Base-by-base conservation (phyloP, 139 green algal genomes). In the Astrephomene gubernaculifera region DNA sequence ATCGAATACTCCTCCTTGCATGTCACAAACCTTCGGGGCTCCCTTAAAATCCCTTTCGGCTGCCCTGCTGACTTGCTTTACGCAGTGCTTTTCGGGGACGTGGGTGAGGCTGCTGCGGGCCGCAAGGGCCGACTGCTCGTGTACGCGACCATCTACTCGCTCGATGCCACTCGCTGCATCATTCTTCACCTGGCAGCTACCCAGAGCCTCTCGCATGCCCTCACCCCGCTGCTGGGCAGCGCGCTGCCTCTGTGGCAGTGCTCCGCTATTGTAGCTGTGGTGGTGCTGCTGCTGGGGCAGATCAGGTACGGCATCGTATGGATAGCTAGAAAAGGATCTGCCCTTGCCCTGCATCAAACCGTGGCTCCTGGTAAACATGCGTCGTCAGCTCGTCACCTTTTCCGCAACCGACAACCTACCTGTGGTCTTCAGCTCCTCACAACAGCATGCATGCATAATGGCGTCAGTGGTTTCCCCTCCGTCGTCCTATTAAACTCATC, bases 141-240 rank as follows among this genome's bases (percentile, higher is more conserved):
- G 2, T 92, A 93, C 79, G 7, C 68, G 33, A 89, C 90, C 63
- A 89, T 94, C 35, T 94, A 93, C 69, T 82, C 74, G 17, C 65
- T 93, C 38, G 89, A 94, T 31, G 91, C 89, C 25, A 93, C 91
- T 0, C 91, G 89, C 33, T 93, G 89, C 57, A 85, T 94, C 45
- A 93, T 94, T 75, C 76, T 94, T 49, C 91, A 94, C 76, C 83
- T 94, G 53, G 91, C 91, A 2, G 91, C 89, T 22, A 88, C 87
- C 24, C 89, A 94, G 81, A 85, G 64, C 39, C 39, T 93, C 29
- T 74, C 21, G 43, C 78, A 84, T 44, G 78, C 63, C 39, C 9
- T 84, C 3, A 6, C 43, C 21, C 78, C 78, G 3, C 52, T 85
- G 1, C 74, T 81, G 1, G 14, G 41, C 54, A 5, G 71, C 27